Base-by-base conservation (phyloP, 129 eudicot species). In the Mikania micrantha region DNA sequence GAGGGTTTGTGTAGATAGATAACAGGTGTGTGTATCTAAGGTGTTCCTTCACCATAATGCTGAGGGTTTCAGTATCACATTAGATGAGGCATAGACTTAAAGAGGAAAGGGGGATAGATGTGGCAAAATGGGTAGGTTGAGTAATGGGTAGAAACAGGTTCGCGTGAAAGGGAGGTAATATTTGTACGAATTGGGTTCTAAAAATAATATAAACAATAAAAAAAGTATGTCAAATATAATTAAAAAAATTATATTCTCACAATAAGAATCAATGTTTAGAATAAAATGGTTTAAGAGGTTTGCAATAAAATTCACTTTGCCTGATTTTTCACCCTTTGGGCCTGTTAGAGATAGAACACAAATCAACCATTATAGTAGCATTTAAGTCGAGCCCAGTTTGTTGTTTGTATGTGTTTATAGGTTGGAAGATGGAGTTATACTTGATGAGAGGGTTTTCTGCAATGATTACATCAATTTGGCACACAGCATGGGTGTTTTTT, bases 391-490 rank as follows among this genome's bases (percentile, higher is more conserved):
- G 52, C 25, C 39, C 4, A 17, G 32, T 61, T 49, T 73, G 16
- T 35, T 52, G 62, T 49, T 67, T 77, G 11, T 44, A 69, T 66
- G 48, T 66, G 8, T 50, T 54, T 25, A 42, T 74, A 94, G 99
- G 76, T 74, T 94, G 88, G 97, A 85, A 75, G 97, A 94, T 71
- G 99, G 97, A 82, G 82, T 56, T 67, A 69, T 87, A 50, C 96
- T 94, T 61, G 99, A 90, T 32, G 90, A 90, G 79, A 94, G 87
- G 88, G 97, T 89, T 40, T 94, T 94, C 76, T 63, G 76, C 87
- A 83, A 90, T 79, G 99, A 94, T 87, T 94, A 84, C 77, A 84
- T 94, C 53, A 89, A 89, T 76, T 74, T 94, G 87, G 88, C 95
- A 15, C 95, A 94, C 79, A 84, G 79, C 78, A 83, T 70, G 86